Evolutionary conservation across 176 grass and related monocot species (phyloP).

Genomic region (Sorghum bicolor): DNA sequence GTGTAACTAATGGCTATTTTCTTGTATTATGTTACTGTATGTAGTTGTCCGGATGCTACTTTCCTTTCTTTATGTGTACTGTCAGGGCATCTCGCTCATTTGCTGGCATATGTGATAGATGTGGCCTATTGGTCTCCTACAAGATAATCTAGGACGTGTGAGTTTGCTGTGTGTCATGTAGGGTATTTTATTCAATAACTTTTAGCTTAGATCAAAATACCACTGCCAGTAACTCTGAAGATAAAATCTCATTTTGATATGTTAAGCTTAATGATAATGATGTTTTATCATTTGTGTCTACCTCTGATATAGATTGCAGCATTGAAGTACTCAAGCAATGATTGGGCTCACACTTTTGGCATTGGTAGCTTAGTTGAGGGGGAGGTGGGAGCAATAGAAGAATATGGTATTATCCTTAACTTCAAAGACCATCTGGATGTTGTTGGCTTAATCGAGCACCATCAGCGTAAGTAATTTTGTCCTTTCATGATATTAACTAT

Average conservation of each 20-base stretch:
- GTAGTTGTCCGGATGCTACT: background rate
- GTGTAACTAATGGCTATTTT: background rate
- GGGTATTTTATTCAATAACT: background rate
- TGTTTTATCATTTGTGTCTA: constrained; percentile 10
- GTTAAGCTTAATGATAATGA: constrained; percentile 13
- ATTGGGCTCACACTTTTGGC: constrained; percentile 55
- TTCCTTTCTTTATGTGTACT: background rate
- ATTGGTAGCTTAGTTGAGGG: constrained; percentile 81
- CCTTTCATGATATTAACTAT: constrained; percentile 3
- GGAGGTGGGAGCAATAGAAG: constrained; percentile 76
- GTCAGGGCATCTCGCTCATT: background rate
- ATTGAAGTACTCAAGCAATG: constrained; percentile 57
- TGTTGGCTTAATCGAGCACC: constrained; percentile 89
- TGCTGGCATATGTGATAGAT: background rate
- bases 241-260: background rate
- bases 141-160: background rate
- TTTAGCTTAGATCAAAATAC: background rate
- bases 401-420: constrained; percentile 81
- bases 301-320: constrained; percentile 50
- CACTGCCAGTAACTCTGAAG: background rate
- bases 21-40: background rate
- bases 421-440: constrained; percentile 78
- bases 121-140: background rate
- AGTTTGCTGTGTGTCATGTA: background rate
- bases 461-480: constrained; percentile 68